phyloP scores from a whole-genome alignment of 2,329 filamentous ascomycete genomes.

The Calycina herbarum region DNA sequence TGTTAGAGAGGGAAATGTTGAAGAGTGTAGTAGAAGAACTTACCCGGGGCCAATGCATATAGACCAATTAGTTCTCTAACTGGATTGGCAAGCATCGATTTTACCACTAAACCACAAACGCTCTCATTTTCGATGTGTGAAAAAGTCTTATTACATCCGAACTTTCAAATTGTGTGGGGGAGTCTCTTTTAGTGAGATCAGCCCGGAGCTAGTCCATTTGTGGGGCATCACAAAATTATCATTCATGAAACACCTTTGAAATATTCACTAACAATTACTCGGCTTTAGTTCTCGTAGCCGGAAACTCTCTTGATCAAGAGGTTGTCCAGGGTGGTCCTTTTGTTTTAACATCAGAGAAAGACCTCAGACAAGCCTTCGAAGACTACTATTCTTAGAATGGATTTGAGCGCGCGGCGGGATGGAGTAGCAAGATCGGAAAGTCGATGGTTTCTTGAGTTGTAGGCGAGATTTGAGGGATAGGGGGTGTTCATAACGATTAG shows the following conservation, averaged over 20 bases:
- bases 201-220: not conserved
- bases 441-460: slow-evolving; percentile 23
- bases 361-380: slow-evolving; percentile 73
- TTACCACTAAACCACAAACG: slow-evolving; percentile 26
- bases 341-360: slow-evolving; percentile 70
- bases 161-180: not conserved
- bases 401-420: slow-evolving; percentile 76
- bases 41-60: too few relatives aligned
- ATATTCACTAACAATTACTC: slow-evolving; percentile 21
- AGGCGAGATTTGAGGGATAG: not conserved
- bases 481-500: not conserved
- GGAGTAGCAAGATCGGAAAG: slow-evolving; percentile 87
- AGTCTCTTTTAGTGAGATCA: not conserved
- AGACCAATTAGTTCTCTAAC: too few relatives aligned
- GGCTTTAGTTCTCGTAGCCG: slow-evolving; percentile 65
- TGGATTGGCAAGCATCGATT: slow-evolving; percentile 26
- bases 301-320: slow-evolving; percentile 75
- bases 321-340: slow-evolving; percentile 86
- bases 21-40: too few relatives aligned
- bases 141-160: not conserved
- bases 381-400: slow-evolving; percentile 77
- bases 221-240: not conserved
- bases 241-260: not conserved
- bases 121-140: slow-evolving; percentile 10
- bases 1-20: too few relatives aligned